A percentile compares a stretch with the other conserved stretches of the same genome.
Conservation (phyloP, 805 yeast species). For the Wickerhamiella shivajii region DNA sequence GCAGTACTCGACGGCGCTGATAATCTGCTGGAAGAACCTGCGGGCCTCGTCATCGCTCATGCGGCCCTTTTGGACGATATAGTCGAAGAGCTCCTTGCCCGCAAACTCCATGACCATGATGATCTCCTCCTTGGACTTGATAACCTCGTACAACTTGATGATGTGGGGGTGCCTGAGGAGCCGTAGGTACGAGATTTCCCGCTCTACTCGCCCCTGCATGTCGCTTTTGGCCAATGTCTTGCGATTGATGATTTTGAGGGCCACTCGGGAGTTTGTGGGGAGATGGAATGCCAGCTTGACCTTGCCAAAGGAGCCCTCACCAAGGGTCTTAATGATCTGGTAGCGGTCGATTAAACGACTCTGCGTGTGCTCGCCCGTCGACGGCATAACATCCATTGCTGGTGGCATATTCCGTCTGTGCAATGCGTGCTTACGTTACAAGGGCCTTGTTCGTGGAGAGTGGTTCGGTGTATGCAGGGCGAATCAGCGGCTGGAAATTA, state of each 20-base stretch:
- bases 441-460: too few species aligned
- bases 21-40: slow-evolving; percentile 88
- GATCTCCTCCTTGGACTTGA: slow-evolving; percentile 87
- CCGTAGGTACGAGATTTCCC: slow-evolving; percentile 82
- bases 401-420: slow-evolving; percentile 1
- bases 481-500: too few species aligned
- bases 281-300: slow-evolving; percentile 84
- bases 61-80: slow-evolving; percentile 84
- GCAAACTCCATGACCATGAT: slow-evolving; percentile 96
- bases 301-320: slow-evolving; percentile 95
- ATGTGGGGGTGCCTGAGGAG: slow-evolving; percentile 90
- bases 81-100: slow-evolving; percentile 90
- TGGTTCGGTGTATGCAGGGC: too few species aligned
- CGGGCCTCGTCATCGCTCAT: slow-evolving; percentile 88
- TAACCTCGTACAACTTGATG: slow-evolving; percentile 87
- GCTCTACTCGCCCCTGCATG: slow-evolving; percentile 92
- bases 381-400: slow-evolving; percentile 15
- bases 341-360: slow-evolving; percentile 64
- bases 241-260: slow-evolving; percentile 81
- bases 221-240: slow-evolving; percentile 86
- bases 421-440: too few species aligned
- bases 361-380: slow-evolving; percentile 12
- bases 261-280: slow-evolving; percentile 84
- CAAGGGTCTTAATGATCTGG: slow-evolving; percentile 81
- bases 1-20: slow-evolving; percentile 92